Evolutionary conservation across 2,329 filamentous ascomycete genomes (phyloP), one percentile per base, ranked within the genome.

Genomic region (Amauroascus verrucosus): DNA sequence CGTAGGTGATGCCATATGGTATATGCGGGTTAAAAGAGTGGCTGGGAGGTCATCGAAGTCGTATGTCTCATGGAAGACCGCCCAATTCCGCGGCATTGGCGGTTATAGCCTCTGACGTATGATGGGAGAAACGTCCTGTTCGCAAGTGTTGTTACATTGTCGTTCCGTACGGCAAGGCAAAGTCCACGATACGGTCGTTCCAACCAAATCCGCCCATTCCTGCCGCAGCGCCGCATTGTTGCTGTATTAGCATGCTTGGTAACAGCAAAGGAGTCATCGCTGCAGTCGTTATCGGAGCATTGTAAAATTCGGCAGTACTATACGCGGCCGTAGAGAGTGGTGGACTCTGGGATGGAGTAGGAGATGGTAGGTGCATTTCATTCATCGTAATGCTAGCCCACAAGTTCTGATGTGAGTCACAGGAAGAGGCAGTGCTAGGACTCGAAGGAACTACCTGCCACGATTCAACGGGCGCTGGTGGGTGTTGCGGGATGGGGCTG

Each of bases 391-490:
- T 83, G 66, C 79, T 83, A 57, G 84, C 80, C 90, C 90, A 96
- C 68, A 91, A 80, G 49, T 82, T 79, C 54, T 82, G 78, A 63
- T 80, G 77, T 51, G 83, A 84, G 66, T 93, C 88, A 66, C 78
- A 78, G 52, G 84, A 85, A 32, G 86, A 84, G 38, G 85, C 82
- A 50, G 87, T 81, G 68, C 83, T 88, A 49, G 89, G 87, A 64
- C 88, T 95, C 52, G 91, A 96, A 45, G 90, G 86, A 53, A 96
- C 76, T 61, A 96, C 83, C 69, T 85, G 88, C 91, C 91, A 97
- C 54, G 87, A 79, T 57, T 97, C 89, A 56, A 95, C 82, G 1
- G 84, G 82, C 5, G 81, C 80, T 41, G 85, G 79, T 58, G 88
- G 73, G 40, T 35, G 1, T 13, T 52, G 50, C 54, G 83, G 79